Evolutionary conservation across 2,329 filamentous ascomycete genomes (phyloP).

Genomic region (Colletotrichum gloeosporioides): DNA sequence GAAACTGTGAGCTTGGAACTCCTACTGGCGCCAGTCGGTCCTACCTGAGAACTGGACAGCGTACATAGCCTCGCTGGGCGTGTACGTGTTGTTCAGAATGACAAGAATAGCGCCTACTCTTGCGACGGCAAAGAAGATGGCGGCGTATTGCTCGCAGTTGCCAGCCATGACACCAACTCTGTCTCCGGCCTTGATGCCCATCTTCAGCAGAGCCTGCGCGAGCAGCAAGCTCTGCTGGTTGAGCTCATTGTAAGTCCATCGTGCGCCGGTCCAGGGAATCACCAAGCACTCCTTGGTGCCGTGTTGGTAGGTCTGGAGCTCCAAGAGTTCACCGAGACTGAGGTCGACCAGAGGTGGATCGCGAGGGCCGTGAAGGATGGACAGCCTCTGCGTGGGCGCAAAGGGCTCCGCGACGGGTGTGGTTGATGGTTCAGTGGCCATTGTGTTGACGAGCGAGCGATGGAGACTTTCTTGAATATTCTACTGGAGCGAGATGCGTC

Average conservation of each 20-base stretch:
- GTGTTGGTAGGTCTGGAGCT: slow-evolving; percentile 71
- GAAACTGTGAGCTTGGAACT: background rate
- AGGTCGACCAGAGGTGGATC: slow-evolving; percentile 74
- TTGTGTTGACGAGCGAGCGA: slow-evolving; percentile 15
- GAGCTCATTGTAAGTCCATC: slow-evolving; percentile 74
- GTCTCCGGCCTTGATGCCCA: slow-evolving; percentile 72
- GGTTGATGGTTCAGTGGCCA: slow-evolving; percentile 33
- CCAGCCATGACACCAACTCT: slow-evolving; percentile 78
- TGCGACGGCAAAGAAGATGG: slow-evolving; percentile 76
- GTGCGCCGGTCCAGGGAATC: slow-evolving; percentile 76
- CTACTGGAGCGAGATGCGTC: background rate
- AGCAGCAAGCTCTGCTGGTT: slow-evolving; percentile 66
- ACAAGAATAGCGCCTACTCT: slow-evolving; percentile 73
- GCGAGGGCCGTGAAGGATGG: slow-evolving; percentile 71
- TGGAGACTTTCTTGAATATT: background rate
- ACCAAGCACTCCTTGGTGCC: slow-evolving; percentile 72
- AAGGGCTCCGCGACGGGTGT: slow-evolving; percentile 28
- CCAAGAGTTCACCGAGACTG: slow-evolving; percentile 75
- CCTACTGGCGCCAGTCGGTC: background rate
- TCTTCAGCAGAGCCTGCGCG: slow-evolving; percentile 69
- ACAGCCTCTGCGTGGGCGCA: slow-evolving; percentile 45
- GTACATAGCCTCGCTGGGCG: slow-evolving; percentile 73
- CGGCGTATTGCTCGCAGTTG: slow-evolving; percentile 81
- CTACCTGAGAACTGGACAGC: slow-evolving; percentile 73
- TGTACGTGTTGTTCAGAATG: slow-evolving; percentile 85